Percentiles rank a stretch among this genome's conserved stretches.
These are phyloP conservation scores for Ustilago esculenta DNA, from an alignment of 1,284 basidiomycete genomes.

Conservation along the genomic window DNA sequence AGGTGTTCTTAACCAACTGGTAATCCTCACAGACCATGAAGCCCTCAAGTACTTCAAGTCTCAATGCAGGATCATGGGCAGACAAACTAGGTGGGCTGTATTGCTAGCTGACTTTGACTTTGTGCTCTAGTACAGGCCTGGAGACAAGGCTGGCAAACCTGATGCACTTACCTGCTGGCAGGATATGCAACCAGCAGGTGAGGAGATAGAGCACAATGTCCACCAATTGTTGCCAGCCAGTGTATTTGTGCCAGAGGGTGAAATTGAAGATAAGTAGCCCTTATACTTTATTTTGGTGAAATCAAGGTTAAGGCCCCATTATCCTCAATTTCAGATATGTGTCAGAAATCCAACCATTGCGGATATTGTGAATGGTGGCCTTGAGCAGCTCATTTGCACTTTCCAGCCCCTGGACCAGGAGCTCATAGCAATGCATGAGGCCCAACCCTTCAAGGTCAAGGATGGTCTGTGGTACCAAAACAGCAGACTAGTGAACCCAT, in stretches of 20 bases:
- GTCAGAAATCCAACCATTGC: too few species aligned
- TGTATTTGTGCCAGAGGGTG: not conserved
- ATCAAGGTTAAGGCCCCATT: too few species aligned
- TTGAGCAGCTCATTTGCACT: too few species aligned
- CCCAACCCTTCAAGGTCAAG: too few species aligned
- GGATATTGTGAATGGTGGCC: too few species aligned
- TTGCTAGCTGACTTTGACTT: slow-evolving; percentile 9
- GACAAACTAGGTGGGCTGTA: slow-evolving; percentile 3
- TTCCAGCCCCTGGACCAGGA: too few species aligned
- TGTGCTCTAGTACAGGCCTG: not conserved
- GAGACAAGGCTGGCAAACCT: slow-evolving; percentile 1
- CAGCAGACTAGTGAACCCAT: not conserved
- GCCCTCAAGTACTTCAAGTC: slow-evolving; percentile 21
- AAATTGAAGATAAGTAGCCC: not conserved
- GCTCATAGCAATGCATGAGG: too few species aligned
- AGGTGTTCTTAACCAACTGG: slow-evolving; percentile 1
- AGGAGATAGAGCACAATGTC: not conserved
- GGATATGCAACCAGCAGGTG: not conserved
- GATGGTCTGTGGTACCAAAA: too few species aligned
- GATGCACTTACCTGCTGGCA: not conserved
- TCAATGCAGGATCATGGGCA: not conserved
- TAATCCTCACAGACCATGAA: slow-evolving; percentile 20
- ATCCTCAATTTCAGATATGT: too few species aligned
- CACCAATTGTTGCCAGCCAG: not conserved
- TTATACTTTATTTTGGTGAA: too few species aligned